A percentile compares a stretch with the other conserved stretches of the same genome.
Evolutionary conservation across 257 asterid genomes (phyloP).

Genomic region (Avicennia marina): DNA sequence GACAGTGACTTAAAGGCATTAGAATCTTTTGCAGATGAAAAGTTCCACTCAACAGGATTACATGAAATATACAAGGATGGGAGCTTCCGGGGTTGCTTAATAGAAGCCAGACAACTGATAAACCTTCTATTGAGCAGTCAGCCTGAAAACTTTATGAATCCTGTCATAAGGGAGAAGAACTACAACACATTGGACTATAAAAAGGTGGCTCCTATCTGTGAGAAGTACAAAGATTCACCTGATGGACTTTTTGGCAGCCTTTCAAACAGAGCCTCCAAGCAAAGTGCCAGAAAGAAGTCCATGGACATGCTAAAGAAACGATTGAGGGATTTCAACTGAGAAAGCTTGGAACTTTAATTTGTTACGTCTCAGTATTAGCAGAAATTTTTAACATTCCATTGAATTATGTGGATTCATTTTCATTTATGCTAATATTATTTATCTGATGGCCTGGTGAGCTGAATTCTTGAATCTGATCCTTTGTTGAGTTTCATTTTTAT

Average conservation of each 20-base stretch:
- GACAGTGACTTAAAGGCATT: slow-evolving; percentile 61
- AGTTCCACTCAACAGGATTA: slow-evolving; percentile 72
- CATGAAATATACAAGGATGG: slow-evolving; percentile 70
- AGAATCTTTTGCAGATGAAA: slow-evolving; percentile 80
- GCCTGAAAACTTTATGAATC: slow-evolving; percentile 93
- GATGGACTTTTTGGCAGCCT: slow-evolving; percentile 93
- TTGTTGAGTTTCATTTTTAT: background rate
- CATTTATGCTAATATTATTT: slow-evolving; percentile 17
- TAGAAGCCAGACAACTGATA: slow-evolving; percentile 76
- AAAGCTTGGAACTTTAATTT: slow-evolving; percentile 3
- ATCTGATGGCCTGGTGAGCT: slow-evolving; percentile 1
- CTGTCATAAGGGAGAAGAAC: slow-evolving; percentile 83
- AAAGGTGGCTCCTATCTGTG: slow-evolving; percentile 80
- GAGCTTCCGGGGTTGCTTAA: slow-evolving; percentile 62
- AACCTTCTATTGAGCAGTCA: slow-evolving; percentile 84
- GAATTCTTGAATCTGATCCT: background rate
- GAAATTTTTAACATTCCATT: no score
- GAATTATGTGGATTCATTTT: no score
- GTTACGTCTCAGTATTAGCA: no score
- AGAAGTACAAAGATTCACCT: slow-evolving; percentile 74
- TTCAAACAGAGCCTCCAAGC: slow-evolving; percentile 68
- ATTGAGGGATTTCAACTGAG: slow-evolving; percentile 78
- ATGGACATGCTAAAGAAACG: slow-evolving; percentile 79
- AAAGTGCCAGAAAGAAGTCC: slow-evolving; percentile 77
- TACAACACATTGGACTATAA: slow-evolving; percentile 71